Evolutionary conservation across 2,329 filamentous ascomycete genomes (phyloP).

Genomic region (Sarocladiaceae sp.): DNA sequence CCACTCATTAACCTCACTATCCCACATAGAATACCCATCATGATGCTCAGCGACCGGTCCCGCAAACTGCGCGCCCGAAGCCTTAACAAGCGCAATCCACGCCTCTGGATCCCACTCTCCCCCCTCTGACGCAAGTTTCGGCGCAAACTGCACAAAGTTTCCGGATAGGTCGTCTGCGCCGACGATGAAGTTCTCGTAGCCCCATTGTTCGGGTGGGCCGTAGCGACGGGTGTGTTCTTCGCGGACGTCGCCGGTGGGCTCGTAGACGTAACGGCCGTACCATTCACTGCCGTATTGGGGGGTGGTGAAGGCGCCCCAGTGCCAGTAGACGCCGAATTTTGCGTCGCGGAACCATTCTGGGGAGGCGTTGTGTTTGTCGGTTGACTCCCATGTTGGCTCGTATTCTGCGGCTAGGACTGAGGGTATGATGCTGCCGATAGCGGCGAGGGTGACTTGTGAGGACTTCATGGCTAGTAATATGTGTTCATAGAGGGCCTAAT

Average conservation of each 20-base stretch:
- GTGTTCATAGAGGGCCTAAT: background rate
- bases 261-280: conserved; percentile 12
- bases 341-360: conserved; percentile 15
- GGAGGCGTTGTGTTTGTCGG: conserved; percentile 9
- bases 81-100: conserved; percentile 13
- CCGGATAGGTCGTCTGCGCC: conserved; percentile 11
- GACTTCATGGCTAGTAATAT: background rate
- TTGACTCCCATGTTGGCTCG: conserved; percentile 13
- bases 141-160: conserved; percentile 11
- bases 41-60: conserved; percentile 15
- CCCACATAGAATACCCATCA: conserved; percentile 15
- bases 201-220: conserved; percentile 11
- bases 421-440: background rate
- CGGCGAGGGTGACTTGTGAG: background rate
- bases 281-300: conserved; percentile 12
- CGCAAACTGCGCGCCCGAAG: conserved; percentile 13
- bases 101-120: conserved; percentile 13
- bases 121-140: conserved; percentile 11
- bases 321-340: conserved; percentile 16
- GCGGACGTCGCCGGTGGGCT: background rate
- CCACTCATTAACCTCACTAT: conserved; percentile 16
- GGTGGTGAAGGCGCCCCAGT: conserved; percentile 15
- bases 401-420: background rate
- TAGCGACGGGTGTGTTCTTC: conserved; percentile 11
- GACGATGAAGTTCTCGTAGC: conserved; percentile 14